Evolutionary conservation across 192 early-diverging fungal genomes (phyloP).

Genomic region (Gonapodya prolifera): DNA sequence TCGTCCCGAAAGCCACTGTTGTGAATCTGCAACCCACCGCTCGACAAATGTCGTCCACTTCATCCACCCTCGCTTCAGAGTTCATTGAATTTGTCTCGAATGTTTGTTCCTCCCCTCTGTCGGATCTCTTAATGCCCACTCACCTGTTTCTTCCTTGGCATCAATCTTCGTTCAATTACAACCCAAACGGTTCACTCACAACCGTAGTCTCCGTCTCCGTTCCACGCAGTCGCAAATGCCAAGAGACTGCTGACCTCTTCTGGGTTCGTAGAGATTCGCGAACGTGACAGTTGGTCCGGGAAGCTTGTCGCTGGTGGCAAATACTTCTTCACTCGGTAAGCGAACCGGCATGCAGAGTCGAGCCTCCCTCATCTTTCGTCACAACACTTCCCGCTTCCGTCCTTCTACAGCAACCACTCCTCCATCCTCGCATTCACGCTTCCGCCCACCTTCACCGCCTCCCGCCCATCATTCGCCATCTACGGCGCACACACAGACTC

Average conservation of each 20-base stretch:
- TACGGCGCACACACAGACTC: slow-evolving; percentile 96
- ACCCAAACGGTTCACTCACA: no score
- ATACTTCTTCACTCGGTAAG: slow-evolving; percentile 85
- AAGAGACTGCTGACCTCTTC: slow-evolving; percentile 52
- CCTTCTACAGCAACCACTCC: neutral
- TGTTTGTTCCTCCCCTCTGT: neutral
- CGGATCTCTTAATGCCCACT: neutral
- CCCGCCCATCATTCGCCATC: slow-evolving; percentile 55
- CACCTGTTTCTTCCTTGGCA: neutral
- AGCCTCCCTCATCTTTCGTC: neutral
- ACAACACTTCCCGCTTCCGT: neutral
- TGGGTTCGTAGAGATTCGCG: slow-evolving; percentile 79
- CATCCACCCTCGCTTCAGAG: neutral
- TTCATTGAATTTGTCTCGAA: neutral
- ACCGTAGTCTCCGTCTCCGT: slow-evolving; percentile 67
- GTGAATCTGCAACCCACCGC: neutral
- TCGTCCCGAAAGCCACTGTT: neutral
- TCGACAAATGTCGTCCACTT: neutral
- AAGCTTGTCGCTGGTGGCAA: slow-evolving; percentile 62
- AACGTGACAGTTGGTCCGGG: slow-evolving; percentile 71
- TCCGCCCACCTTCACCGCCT: neutral
- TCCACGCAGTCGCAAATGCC: slow-evolving; percentile 85
- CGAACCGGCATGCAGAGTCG: neutral
- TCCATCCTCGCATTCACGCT: neutral
- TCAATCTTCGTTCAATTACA: no score